Evolutionary conservation across 352 stramenopile species (phyloP).

Genomic region (Pythium brachiatum): DNA sequence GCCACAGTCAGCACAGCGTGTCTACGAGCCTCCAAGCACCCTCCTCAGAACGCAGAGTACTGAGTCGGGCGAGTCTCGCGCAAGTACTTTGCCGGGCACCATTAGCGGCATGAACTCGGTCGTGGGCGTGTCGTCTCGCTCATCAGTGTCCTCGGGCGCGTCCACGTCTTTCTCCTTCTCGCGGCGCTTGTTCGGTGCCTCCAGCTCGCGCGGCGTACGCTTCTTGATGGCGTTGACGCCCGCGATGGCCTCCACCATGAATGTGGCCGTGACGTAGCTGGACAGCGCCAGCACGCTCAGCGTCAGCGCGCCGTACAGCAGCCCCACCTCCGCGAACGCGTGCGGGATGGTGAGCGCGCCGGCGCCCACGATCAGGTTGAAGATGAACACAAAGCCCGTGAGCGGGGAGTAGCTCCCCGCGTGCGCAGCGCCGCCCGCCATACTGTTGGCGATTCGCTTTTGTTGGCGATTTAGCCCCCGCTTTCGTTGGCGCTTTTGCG

Average conservation of each 20-base stretch:
- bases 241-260: slow-evolving; percentile 84
- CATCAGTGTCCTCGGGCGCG: slow-evolving; percentile 33
- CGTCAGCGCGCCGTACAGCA: slow-evolving; percentile 70
- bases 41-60: neutral
- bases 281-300: slow-evolving; percentile 57
- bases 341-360: slow-evolving; percentile 85
- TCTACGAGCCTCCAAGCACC: neutral
- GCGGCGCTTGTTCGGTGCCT: slow-evolving; percentile 21
- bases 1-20: neutral
- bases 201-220: slow-evolving; percentile 39
- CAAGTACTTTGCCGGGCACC: slow-evolving; percentile 66
- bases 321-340: slow-evolving; percentile 76
- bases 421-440: slow-evolving; percentile 47
- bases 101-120: slow-evolving; percentile 81
- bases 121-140: slow-evolving; percentile 35
- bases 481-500: neutral
- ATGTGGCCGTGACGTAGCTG: slow-evolving; percentile 84
- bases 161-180: slow-evolving; percentile 27
- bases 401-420: slow-evolving; percentile 80
- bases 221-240: slow-evolving; percentile 77
- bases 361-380: slow-evolving; percentile 88
- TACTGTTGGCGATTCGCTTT: slow-evolving; percentile 12
- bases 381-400: slow-evolving; percentile 90
- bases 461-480: neutral
- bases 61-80: neutral